Conservation (phyloP, 192 early-diverging fungal genomes). For the Gonapodya sp. region DNA sequence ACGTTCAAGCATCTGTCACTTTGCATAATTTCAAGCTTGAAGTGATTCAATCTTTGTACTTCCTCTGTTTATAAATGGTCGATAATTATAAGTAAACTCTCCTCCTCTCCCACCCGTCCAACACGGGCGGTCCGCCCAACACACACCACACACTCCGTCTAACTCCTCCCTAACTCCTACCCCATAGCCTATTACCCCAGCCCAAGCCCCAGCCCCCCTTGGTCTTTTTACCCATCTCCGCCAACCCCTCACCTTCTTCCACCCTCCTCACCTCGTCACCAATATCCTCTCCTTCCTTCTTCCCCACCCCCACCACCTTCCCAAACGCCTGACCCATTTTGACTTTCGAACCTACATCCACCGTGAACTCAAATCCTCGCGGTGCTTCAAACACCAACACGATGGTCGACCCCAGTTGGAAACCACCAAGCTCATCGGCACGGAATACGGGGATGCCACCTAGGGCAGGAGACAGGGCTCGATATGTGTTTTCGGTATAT, state of each 20-base stretch:
- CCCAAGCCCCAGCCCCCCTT: neutral
- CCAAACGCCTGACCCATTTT: conserved; percentile 79
- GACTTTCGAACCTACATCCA: conserved; percentile 62
- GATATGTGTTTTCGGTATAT: conserved; percentile 64
- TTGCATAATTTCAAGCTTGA: too few relatives aligned
- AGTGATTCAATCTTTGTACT: too few relatives aligned
- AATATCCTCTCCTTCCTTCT: neutral
- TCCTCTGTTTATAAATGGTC: too few relatives aligned
- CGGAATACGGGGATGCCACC: conserved; percentile 54
- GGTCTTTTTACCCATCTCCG: neutral
- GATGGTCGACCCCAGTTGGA: conserved; percentile 87
- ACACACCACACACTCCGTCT: too few relatives aligned
- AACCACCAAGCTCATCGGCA: conserved; percentile 93
- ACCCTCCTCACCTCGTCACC: neutral
- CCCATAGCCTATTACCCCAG: neutral
- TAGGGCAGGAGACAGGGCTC: conserved; percentile 42
- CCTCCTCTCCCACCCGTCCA: too few relatives aligned
- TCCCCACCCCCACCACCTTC: neutral
- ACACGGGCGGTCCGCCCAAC: too few relatives aligned
- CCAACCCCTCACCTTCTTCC: neutral
- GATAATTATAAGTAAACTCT: too few relatives aligned
- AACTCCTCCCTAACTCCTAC: neutral
- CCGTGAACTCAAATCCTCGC: conserved; percentile 57
- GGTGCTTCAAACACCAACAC: conserved; percentile 97
- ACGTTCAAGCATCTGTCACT: too few relatives aligned